Evolutionary conservation across 495 filamentous ascomycete species (phyloP).

Genomic region (Aspergillus biplanus): DNA sequence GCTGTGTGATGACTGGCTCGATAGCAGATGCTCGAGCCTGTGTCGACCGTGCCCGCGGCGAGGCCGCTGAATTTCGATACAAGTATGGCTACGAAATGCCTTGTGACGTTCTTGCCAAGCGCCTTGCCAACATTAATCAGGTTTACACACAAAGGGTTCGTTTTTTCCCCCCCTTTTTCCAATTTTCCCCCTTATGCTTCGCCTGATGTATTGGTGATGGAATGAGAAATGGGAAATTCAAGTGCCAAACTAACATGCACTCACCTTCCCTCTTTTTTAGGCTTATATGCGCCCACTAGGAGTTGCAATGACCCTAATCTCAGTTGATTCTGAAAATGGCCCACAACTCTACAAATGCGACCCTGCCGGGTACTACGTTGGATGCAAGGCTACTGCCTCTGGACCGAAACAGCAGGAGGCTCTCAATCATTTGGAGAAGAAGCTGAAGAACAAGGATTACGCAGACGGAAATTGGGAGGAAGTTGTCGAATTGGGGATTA

Average conservation of each 20-base stretch:
- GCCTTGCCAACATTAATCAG: slow-evolving; percentile 97
- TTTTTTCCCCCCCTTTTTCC: slow-evolving; percentile 13
- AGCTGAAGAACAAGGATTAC: slow-evolving; percentile 98
- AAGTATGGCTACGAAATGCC: slow-evolving; percentile 99
- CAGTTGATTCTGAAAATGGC: slow-evolving; percentile 87
- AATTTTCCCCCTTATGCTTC: not conserved
- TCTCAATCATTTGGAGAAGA: slow-evolving; percentile 97
- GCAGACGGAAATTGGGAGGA: slow-evolving; percentile 95
- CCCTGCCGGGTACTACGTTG: slow-evolving; percentile 95
- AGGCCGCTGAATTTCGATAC: slow-evolving; percentile 97
- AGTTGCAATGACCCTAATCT: slow-evolving; percentile 92
- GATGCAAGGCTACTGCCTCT: slow-evolving; percentile 96
- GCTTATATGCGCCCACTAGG: slow-evolving; percentile 98
- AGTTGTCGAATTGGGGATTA: slow-evolving; percentile 94
- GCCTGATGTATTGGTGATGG: slow-evolving; percentile 7
- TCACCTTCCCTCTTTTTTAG: slow-evolving; percentile 44
- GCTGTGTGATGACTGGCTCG: slow-evolving; percentile 97
- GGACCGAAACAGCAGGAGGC: slow-evolving; percentile 98
- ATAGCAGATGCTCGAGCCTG: slow-evolving; percentile 96
- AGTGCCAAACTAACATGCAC: not conserved
- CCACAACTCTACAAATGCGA: slow-evolving; percentile 99
- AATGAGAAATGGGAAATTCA: slow-evolving; percentile 4
- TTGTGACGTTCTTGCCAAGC: slow-evolving; percentile 92
- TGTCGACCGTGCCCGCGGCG: slow-evolving; percentile 87
- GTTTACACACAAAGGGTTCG: slow-evolving; percentile 96